Evolutionary conservation across 2,329 filamentous ascomycete species (phyloP).

Genomic region (Epichloe hybrida): DNA sequence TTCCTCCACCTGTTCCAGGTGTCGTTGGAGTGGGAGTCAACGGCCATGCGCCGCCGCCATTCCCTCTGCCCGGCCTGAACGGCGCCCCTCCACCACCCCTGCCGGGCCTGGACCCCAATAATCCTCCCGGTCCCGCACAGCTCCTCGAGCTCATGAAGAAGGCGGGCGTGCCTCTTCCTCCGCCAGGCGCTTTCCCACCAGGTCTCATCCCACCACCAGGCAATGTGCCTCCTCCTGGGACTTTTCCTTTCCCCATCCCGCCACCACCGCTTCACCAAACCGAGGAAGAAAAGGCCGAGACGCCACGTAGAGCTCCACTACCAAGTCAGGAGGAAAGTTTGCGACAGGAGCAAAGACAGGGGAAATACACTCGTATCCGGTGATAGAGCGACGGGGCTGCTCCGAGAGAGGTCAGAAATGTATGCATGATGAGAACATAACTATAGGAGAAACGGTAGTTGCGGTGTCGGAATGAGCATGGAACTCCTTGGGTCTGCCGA

Average conservation of each 20-base stretch:
- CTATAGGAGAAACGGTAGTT: no score
- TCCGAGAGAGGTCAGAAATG: no score
- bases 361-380: constrained; percentile 39
- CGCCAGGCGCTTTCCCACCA: constrained; percentile 31
- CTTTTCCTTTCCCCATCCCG: constrained; percentile 21
- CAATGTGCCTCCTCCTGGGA: constrained; percentile 20
- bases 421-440: no score
- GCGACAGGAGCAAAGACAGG: constrained; percentile 58
- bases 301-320: constrained; percentile 49
- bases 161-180: constrained; percentile 48
- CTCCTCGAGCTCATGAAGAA: constrained; percentile 53
- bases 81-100: constrained; percentile 35
- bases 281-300: constrained; percentile 20
- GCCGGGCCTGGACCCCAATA: constrained; percentile 43
- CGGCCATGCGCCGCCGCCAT: constrained; percentile 34
- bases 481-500: no score
- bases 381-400: not conserved
- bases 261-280: constrained; percentile 26
- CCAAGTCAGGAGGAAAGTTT: constrained; percentile 77
- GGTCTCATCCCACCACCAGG: constrained; percentile 30
- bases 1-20: constrained; percentile 33
- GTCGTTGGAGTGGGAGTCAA: constrained; percentile 32
- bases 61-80: constrained; percentile 36
- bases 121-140: constrained; percentile 47
- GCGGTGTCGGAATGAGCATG: no score